A percentile compares a stretch with the other conserved stretches of the same genome.
These are phyloP conservation scores for Rutstroemia sp. DNA, from an alignment of 2,329 filamentous ascomycete species.

Conservation along the genomic window DNA sequence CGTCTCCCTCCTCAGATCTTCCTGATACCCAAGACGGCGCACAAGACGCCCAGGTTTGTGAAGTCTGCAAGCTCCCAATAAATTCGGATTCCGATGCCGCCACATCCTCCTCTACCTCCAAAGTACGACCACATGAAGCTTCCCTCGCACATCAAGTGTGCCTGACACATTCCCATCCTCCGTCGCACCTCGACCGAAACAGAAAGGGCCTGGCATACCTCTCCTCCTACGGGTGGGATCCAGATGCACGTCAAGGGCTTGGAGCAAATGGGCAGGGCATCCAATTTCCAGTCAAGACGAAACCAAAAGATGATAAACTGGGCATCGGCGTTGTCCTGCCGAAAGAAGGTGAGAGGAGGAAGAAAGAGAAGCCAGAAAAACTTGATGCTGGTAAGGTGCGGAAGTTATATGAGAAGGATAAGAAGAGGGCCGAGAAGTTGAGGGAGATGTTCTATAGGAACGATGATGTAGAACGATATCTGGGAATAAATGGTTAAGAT, in stretches of 20 bases:
- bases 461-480: conserved; percentile 68
- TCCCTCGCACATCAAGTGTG: conserved; percentile 66
- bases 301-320: conserved; percentile 63
- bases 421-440: conserved; percentile 54
- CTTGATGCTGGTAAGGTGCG: conserved; percentile 65
- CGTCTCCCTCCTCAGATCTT: background rate
- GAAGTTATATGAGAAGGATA: conserved; percentile 53
- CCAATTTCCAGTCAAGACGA: conserved; percentile 64
- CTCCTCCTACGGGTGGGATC: conserved; percentile 64
- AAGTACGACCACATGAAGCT: conserved; percentile 41
- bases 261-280: conserved; percentile 64
- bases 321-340: conserved; percentile 57
- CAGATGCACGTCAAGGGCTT: conserved; percentile 63
- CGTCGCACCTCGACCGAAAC: conserved; percentile 61
- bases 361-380: conserved; percentile 39
- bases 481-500: conserved; percentile 9
- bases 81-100: background rate
- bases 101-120: background rate
- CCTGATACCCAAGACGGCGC: background rate
- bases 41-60: conserved; percentile 34
- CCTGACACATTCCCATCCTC: conserved; percentile 61
- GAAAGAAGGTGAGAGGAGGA: conserved; percentile 29
- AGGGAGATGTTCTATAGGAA: conserved; percentile 66
- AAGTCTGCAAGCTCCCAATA: conserved; percentile 51
- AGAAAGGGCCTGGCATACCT: conserved; percentile 64